phyloP scores from a whole-genome alignment of 306 rosid species.

The Prinsepia uniflora region DNA sequence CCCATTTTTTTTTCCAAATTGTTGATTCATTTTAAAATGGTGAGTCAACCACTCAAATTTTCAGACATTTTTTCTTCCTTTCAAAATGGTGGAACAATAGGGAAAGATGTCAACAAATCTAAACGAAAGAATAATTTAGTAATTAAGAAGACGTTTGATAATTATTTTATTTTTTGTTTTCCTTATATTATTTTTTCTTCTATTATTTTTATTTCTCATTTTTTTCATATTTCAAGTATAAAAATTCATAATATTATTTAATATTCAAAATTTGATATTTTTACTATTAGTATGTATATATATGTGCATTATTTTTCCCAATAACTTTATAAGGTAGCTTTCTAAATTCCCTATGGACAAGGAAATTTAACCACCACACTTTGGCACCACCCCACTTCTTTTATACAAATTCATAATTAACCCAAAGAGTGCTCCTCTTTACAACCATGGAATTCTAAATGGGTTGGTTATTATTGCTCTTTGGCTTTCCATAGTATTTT shows the following conservation, averaged over 20 bases:
- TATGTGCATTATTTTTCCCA: neutral
- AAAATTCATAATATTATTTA: no score
- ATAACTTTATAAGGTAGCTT: neutral
- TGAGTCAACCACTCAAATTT: neutral
- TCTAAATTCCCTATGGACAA: neutral
- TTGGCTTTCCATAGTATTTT: no score
- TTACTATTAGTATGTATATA: no score
- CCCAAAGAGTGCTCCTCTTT: neutral
- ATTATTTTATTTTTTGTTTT: no score
- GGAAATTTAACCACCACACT: constrained; percentile 13
- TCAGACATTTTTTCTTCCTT: neutral
- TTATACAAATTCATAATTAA: neutral
- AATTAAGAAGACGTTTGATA: no score
- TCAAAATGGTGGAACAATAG: neutral
- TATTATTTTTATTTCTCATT: no score
- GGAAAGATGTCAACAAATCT: neutral
- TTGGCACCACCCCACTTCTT: neutral
- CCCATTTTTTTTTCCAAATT: neutral
- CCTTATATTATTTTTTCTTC: no score
- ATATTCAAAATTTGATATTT: no score
- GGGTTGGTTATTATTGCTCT: neutral
- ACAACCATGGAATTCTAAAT: neutral
- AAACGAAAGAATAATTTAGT: neutral
- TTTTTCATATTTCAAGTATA: no score
- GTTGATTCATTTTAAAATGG: neutral